Evolutionary conservation across 305 asterid genomes (phyloP).

Genomic region (Coffea humblotiana): DNA sequence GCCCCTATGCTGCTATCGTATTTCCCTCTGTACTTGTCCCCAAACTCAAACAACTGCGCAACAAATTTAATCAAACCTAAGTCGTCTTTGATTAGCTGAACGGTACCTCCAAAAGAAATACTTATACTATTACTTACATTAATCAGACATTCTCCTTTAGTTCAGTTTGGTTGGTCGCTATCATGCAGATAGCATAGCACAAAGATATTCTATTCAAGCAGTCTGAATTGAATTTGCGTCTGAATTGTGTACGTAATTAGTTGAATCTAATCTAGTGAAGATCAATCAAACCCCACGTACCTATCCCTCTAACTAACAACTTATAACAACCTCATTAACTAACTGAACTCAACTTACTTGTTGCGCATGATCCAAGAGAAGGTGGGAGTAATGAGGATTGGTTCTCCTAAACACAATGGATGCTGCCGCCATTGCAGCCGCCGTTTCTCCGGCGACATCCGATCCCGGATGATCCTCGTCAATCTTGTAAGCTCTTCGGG

Average conservation of each 20-base stretch:
- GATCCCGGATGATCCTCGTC: slow-evolving; percentile 46
- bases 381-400: slow-evolving; percentile 40
- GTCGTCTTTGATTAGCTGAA: slow-evolving; percentile 8
- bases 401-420: slow-evolving; percentile 40
- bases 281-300: slow-evolving; percentile 8
- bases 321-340: slow-evolving; percentile 34
- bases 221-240: not conserved
- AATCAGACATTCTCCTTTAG: not conserved
- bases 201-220: not conserved
- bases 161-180: slow-evolving; percentile 9
- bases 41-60: slow-evolving; percentile 86
- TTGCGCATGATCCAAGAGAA: slow-evolving; percentile 42
- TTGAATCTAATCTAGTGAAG: not conserved
- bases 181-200: not conserved
- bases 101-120: not conserved
- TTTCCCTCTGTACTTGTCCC: slow-evolving; percentile 70
- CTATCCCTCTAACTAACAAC: slow-evolving; percentile 21
- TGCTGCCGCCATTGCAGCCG: slow-evolving; percentile 54
- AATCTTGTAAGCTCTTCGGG: slow-evolving; percentile 42
- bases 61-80: not conserved
- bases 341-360: slow-evolving; percentile 28
- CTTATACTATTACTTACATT: not conserved
- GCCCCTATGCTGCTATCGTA: slow-evolving; percentile 66
- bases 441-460: slow-evolving; percentile 52
- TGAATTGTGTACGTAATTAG: too few relatives aligned